A percentile compares a stretch with the other conserved stretches of the same genome.
Conservation (phyloP, 2,329 filamentous ascomycete genomes). For the Emergomyces pasteurianus region DNA sequence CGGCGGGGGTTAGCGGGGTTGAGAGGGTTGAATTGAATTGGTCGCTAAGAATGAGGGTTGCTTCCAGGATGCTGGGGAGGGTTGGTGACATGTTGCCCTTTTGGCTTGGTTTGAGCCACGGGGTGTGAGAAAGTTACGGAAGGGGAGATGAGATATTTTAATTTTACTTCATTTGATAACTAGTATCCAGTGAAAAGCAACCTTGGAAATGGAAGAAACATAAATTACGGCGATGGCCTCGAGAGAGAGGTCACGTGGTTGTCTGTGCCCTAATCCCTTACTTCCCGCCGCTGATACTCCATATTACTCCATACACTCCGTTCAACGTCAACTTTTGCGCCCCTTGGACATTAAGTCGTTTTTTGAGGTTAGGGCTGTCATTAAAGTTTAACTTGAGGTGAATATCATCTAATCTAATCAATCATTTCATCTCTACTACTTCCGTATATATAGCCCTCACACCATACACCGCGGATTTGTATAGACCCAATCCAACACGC, state of each 20-base stretch:
- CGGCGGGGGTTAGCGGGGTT: constrained; percentile 8
- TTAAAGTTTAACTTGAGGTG: no score
- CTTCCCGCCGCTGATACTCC: no score
- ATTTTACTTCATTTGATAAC: no score
- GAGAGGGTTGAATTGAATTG: constrained; percentile 29
- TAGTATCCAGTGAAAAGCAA: no score
- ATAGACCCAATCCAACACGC: constrained; percentile 79
- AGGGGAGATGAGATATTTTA: neutral
- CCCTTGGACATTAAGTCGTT: no score
- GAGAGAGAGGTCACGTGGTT: neutral
- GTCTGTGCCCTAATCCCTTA: neutral
- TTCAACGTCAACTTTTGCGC: no score
- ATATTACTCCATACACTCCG: no score
- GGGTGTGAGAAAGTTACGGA: neutral
- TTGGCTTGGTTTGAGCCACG: neutral
- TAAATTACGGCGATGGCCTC: neutral
- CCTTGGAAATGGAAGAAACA: no score
- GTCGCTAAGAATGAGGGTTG: constrained; percentile 25
- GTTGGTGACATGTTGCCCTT: constrained; percentile 19
- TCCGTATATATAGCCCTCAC: neutral
- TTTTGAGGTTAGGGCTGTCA: no score
- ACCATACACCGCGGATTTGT: constrained; percentile 17
- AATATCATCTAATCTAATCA: neutral
- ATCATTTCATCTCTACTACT: neutral
- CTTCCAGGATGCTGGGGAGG: constrained; percentile 20